Evolutionary conservation across 2,329 filamentous ascomycete species (phyloP), one percentile per base, ranked within the genome.

Genomic region (Corinectria fuckeliana): DNA sequence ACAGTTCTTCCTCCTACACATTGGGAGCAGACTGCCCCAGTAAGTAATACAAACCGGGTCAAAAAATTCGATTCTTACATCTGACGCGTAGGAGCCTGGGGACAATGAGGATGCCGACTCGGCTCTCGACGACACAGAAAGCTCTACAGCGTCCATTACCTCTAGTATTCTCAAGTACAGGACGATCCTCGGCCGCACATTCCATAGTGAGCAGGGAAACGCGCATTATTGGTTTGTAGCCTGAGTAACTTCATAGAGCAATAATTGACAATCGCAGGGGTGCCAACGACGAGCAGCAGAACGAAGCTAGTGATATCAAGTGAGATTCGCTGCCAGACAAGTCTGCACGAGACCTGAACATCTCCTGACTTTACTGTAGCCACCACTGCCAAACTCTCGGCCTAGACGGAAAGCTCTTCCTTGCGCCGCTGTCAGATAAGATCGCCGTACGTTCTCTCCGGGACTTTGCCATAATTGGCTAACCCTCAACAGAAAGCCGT

Each of bases 221-320:
- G 45, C 45, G 18, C 30, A 36, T 11, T 49, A 49, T 20, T 49
- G 45, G 45, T 21, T 30, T 5, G 13, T 13, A 20, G 9, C 38
- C n/a, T n/a, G n/a, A n/a, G n/a, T n/a, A n/a, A n/a, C n/a, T n/a
- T n/a, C n/a, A n/a, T n/a, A n/a, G n/a, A n/a, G n/a, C n/a, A n/a
- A n/a, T 53, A 18, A n/a, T 44, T 23, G 7, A 39, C 9, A n/a
- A 25, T 7, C 23, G 20, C 0, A 5, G 64, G 64, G 63, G 63
- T 32, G 54, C 63, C 9, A 66, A 66, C 4, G 64, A 66, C 9
- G 63, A 58, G 4, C 48, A 53, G 8, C 64, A 66, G 5, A 66
- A 50, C 14, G 63, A 66, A 16, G 54, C 64, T 1, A 62, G 64
- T 41, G 64, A 66, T 23, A 64, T 66, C 16, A 50, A 62, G 64